Conservation (phyloP, 2,329 filamentous ascomycete species). For the Aspergillus terreus region DNA sequence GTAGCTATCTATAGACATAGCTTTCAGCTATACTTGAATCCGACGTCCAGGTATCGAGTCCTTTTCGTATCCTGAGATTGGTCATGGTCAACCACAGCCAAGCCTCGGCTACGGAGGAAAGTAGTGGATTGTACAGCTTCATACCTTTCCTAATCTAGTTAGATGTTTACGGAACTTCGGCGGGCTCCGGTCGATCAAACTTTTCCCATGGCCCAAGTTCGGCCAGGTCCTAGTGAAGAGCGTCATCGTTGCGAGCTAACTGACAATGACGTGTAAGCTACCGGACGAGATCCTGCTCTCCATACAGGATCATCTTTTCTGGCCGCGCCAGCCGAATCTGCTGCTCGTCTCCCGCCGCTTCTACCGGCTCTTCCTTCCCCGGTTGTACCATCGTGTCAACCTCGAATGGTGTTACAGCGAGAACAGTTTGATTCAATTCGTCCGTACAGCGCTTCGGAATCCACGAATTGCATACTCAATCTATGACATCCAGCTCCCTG, state of each 20-base stretch:
- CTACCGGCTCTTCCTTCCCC: neutral
- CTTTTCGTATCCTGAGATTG: neutral
- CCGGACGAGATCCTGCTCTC: neutral
- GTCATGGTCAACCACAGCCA: neutral
- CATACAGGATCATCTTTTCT: neutral
- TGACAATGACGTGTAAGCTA: neutral
- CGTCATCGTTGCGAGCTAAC: too few species aligned
- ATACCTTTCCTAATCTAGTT: neutral
- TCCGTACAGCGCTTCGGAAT: neutral
- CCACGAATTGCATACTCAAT: neutral
- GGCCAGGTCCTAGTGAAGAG: too few species aligned
- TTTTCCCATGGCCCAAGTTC: neutral
- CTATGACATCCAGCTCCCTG: neutral
- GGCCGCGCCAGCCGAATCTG: neutral
- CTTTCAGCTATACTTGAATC: too few species aligned
- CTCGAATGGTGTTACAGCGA: neutral
- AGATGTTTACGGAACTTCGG: neutral
- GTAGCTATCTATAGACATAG: too few species aligned
- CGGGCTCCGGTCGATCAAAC: neutral
- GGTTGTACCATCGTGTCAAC: neutral
- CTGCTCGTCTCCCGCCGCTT: neutral
- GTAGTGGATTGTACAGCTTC: neutral
- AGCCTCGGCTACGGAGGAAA: neutral
- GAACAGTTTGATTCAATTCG: neutral
- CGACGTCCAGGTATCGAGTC: too few species aligned